Evolutionary conservation across 73 alveolate genomes (phyloP), one percentile per base, ranked within the genome.

Genomic region (Diophrys sp.): DNA sequence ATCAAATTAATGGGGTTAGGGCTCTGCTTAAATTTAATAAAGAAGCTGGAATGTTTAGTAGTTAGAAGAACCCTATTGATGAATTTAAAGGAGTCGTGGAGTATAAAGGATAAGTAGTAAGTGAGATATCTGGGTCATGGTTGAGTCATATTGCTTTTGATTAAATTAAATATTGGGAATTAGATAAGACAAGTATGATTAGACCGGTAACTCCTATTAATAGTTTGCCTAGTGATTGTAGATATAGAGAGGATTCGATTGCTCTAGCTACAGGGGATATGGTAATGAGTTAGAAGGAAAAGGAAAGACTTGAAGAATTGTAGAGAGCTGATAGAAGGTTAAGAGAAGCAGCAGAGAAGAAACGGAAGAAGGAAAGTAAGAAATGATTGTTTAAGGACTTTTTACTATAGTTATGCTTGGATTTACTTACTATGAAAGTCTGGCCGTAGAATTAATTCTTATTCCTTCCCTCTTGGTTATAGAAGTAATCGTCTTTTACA

Each of bases 221-320:
- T 14, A 62, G 82, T 54, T 67, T 84, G 24, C 91, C 91, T 14
- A 77, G 87, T 14, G 91, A 84, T 70, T 84, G 91, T 33, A 76
- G 87, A 29, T 84, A 53, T 71, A 77, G 91, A 71, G 91, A 84
- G 56, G 91, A 84, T 53, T 77, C 87, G 1, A 30, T 78, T 23
- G 83, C 91, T 32, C 56, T 84, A 5, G 74, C 54, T 24, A 23
- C 53, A 14, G 87, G 84, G 1, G 91, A 84, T 71, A 32, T 84
- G 1, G 87, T 77, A 0, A 25, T 66, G 27, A 34, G 78, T 0
- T 62, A 57, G 29, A 23, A n/a, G 23, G 91, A 84, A 31, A 84
- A 84, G 69, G 91, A 84, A 67, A 77, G 83, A 70, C 70, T 84
- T 27, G 91, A 84, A 33, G 91, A 67, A 25, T 80, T 84, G 14